Conservation (phyloP, 1,284 basidiomycete genomes). For the Ustilago trichophora region DNA sequence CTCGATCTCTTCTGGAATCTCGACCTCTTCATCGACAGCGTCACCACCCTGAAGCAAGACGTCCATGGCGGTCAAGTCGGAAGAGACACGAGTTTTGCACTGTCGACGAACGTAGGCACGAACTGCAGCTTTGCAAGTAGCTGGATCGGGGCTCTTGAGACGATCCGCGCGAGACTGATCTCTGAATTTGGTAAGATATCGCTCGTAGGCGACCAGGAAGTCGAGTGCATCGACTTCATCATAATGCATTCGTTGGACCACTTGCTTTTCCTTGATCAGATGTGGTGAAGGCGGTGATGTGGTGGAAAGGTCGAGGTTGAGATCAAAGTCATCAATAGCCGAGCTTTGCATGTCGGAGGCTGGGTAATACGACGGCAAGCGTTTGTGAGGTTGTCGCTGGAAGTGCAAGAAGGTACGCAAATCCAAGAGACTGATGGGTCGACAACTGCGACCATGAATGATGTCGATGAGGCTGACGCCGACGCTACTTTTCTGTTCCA, state of each 20-base stretch:
- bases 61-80: slow-evolving; percentile 27
- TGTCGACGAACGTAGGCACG: slow-evolving; percentile 30
- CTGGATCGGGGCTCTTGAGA: slow-evolving; percentile 32
- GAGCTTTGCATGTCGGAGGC: slow-evolving; percentile 39
- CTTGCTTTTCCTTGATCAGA: slow-evolving; percentile 4
- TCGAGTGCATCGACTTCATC: slow-evolving; percentile 55
- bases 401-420: slow-evolving; percentile 31
- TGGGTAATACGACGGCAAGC: slow-evolving; percentile 25
- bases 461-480: slow-evolving; percentile 54
- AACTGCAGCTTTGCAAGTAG: slow-evolving; percentile 36
- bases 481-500: slow-evolving; percentile 19
- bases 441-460: slow-evolving; percentile 52
- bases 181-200: slow-evolving; percentile 41
- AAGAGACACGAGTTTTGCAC: slow-evolving; percentile 23
- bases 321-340: slow-evolving; percentile 24
- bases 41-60: slow-evolving; percentile 7
- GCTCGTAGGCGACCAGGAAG: slow-evolving; percentile 52
- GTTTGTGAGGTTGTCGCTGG: slow-evolving; percentile 34
- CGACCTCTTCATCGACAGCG: neutral
- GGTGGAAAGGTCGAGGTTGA: slow-evolving; percentile 15
- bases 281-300: slow-evolving; percentile 4
- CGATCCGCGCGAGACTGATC: slow-evolving; percentile 34
- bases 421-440: slow-evolving; percentile 46
- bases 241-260: slow-evolving; percentile 10
- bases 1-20: slow-evolving; percentile 12